Conservation (phyloP, 1,139 yeast species). For the Candida sanyaensis region DNA sequence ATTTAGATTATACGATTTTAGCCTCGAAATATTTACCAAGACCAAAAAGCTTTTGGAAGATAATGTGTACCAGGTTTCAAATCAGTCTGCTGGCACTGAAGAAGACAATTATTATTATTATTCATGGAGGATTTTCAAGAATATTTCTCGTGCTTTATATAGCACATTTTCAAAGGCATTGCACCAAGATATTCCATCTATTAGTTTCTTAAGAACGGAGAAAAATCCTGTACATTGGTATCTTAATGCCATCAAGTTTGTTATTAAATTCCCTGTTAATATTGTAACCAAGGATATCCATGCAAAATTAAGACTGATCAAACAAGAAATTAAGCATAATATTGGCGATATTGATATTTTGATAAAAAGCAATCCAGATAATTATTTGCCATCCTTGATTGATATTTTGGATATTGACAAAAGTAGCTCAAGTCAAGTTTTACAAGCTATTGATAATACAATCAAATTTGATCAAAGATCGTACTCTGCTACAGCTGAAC, state of each 20-base stretch:
- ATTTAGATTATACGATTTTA: constrained; percentile 19
- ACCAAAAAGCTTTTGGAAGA: constrained; percentile 9
- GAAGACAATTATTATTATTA: constrained; percentile 20
- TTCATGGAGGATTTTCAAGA: constrained; percentile 6
- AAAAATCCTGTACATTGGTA: constrained; percentile 9
- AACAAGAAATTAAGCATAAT: constrained; percentile 20
- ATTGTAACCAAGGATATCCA: constrained; percentile 25
- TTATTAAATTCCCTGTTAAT: constrained; percentile 20
- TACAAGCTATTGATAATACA: constrained; percentile 9
- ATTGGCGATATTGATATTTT: constrained; percentile 26
- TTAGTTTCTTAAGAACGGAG: constrained; percentile 11
- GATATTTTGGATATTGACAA: constrained; percentile 15
- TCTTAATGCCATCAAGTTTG: constrained; percentile 7
- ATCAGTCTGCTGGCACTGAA: constrained; percentile 13
- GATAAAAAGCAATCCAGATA: constrained; percentile 18
- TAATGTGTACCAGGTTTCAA: constrained; percentile 4
- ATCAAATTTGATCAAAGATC: constrained; percentile 12
- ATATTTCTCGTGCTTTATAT: constrained; percentile 7
- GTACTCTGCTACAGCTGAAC: constrained; percentile 33
- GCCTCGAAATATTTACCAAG: constrained; percentile 7
- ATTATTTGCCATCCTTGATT: constrained; percentile 11
- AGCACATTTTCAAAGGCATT: constrained; percentile 8
- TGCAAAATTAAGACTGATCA: constrained; percentile 20
- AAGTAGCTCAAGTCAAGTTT: constrained; percentile 12
- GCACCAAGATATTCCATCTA: constrained; percentile 14